These are phyloP conservation scores for Didymella sp. DNA, from an alignment of 2,329 filamentous ascomycete species.

Conservation along the genomic window DNA sequence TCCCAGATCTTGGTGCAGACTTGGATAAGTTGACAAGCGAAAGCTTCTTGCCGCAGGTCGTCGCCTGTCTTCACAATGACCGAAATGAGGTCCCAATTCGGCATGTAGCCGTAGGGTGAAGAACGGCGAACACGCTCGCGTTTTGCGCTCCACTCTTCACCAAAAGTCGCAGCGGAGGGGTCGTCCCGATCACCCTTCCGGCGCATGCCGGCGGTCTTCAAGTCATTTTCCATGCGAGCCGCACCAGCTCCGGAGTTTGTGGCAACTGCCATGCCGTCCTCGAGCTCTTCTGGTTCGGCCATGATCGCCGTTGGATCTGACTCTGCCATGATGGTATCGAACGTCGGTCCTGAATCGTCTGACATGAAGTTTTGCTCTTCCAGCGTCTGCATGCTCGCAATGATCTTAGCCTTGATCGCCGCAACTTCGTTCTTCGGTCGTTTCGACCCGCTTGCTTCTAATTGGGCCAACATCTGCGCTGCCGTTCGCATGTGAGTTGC, in stretches of 20 bases:
- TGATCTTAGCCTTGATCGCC: conserved; percentile 84
- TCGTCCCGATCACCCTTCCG: conserved; percentile 83
- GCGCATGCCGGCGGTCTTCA: conserved; percentile 83
- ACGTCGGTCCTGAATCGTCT: conserved; percentile 75
- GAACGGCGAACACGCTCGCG: conserved; percentile 83
- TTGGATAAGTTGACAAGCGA: conserved; percentile 83
- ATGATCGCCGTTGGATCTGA: conserved; percentile 63
- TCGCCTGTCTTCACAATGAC: conserved; percentile 89
- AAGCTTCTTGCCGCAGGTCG: conserved; percentile 83
- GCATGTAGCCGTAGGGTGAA: conserved; percentile 87
- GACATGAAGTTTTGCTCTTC: conserved; percentile 84
- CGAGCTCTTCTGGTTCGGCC: conserved; percentile 60
- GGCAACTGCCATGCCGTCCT: conserved; percentile 60
- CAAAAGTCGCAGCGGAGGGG: conserved; percentile 84
- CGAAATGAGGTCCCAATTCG: conserved; percentile 86
- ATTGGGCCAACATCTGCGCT: conserved; percentile 84
- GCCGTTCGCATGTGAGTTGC: conserved; percentile 88
- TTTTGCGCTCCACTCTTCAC: conserved; percentile 84
- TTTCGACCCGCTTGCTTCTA: conserved; percentile 81
- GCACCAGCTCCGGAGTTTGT: conserved; percentile 76
- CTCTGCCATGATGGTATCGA: conserved; percentile 82
- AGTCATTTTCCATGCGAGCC: conserved; percentile 87
- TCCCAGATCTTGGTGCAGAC: conserved; percentile 84
- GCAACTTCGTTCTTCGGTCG: conserved; percentile 81
- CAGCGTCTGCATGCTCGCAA: conserved; percentile 86